These are phyloP conservation scores for Collybia mongolica DNA, from an alignment of 768 basidiomycete species.

Conservation along the genomic window DNA sequence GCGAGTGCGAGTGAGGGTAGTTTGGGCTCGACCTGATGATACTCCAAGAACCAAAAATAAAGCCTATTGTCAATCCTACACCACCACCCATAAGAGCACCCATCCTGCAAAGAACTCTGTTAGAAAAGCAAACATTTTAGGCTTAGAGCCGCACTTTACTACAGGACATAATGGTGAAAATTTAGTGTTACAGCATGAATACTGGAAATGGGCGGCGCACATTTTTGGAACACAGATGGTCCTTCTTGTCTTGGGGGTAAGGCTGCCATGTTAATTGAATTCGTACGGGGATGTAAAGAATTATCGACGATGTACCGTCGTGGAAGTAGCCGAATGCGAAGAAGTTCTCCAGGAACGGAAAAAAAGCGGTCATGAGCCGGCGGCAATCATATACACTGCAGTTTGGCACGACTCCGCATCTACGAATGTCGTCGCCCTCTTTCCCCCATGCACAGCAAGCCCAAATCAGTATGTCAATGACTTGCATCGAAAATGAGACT, in stretches of 20 bases:
- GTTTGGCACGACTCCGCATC: background rate
- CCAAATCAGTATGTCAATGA: slow-evolving; percentile 67
- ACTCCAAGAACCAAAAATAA: slow-evolving; percentile 93
- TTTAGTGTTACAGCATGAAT: too few relatives aligned
- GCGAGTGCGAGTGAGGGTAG: background rate
- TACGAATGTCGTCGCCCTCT: slow-evolving; percentile 28
- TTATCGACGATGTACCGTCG: too few relatives aligned
- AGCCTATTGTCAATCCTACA: slow-evolving; percentile 95
- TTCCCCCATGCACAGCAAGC: slow-evolving; percentile 83
- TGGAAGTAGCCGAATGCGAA: too few relatives aligned
- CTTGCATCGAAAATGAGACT: background rate
- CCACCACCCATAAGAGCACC: slow-evolving; percentile 91
- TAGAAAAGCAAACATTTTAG: slow-evolving; percentile 7
- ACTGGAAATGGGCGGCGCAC: slow-evolving; percentile 36
- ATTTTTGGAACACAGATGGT: slow-evolving; percentile 75
- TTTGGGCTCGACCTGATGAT: slow-evolving; percentile 71
- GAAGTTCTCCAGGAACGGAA: background rate
- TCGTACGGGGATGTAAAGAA: background rate
- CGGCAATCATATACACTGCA: background rate
- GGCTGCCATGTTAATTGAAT: slow-evolving; percentile 17
- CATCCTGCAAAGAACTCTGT: slow-evolving; percentile 57
- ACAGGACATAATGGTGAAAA: slow-evolving; percentile 1
- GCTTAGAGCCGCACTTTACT: slow-evolving; percentile 53
- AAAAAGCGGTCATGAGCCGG: slow-evolving; percentile 15
- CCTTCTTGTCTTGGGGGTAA: slow-evolving; percentile 38